A percentile compares a stretch with the other conserved stretches of the same genome.
Evolutionary conservation across 1,139 yeast genomes (phyloP).

Genomic region (Protomyces arabidopsidicola): DNA sequence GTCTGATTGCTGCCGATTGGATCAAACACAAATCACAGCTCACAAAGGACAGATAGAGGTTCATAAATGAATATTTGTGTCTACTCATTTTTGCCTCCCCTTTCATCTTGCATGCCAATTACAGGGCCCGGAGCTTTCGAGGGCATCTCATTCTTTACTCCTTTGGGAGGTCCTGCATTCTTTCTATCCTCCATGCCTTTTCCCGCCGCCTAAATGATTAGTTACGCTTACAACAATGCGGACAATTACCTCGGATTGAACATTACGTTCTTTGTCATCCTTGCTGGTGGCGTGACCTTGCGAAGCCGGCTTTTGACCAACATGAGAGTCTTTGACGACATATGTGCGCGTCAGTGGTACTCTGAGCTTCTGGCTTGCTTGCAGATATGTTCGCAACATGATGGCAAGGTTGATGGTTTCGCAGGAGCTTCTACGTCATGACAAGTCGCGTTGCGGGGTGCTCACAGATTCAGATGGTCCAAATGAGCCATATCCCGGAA

Average conservation of each 20-base stretch:
- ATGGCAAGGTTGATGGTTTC: background rate
- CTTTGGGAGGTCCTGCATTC: constrained; percentile 5
- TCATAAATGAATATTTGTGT: background rate
- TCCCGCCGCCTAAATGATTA: background rate
- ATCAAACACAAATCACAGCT: background rate
- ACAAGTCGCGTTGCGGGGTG: no score
- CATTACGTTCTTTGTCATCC: constrained; percentile 2
- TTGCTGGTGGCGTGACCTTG: constrained; percentile 17
- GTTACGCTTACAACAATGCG: background rate
- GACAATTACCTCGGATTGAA: constrained; percentile 10
- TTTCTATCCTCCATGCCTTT: background rate
- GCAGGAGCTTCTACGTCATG: no score
- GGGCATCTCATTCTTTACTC: background rate
- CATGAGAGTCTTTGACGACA: constrained; percentile 5
- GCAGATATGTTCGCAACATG: background rate
- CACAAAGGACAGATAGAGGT: background rate
- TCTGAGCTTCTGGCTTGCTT: background rate
- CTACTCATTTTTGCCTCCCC: constrained; percentile 6
- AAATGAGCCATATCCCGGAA: no score
- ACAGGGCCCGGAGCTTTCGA: background rate
- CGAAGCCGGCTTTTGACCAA: constrained; percentile 9
- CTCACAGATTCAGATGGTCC: no score
- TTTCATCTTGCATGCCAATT: constrained; percentile 25
- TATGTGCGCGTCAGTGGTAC: constrained; percentile 1
- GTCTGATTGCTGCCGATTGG: constrained; percentile 12